These are phyloP conservation scores for Exserohilum turcica DNA, from an alignment of 2,329 filamentous ascomycete species.

Conservation along the genomic window DNA sequence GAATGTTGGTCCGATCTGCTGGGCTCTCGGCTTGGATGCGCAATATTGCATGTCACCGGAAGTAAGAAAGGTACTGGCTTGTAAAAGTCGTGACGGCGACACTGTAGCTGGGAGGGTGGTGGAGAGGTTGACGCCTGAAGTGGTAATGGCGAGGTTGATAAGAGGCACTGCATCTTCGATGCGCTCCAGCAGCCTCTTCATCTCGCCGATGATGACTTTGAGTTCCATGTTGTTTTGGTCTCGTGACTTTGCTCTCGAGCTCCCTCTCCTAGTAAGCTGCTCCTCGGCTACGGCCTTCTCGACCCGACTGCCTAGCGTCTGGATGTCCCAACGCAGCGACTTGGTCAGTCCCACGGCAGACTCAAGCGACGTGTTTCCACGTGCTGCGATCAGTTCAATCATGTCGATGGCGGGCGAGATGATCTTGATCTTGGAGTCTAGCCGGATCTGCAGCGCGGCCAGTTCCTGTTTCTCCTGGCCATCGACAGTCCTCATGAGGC, in stretches of 20 bases:
- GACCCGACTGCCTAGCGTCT: constrained; percentile 75
- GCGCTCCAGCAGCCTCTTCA: constrained; percentile 72
- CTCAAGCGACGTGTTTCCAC: constrained; percentile 80
- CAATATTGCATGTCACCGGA: constrained; percentile 84
- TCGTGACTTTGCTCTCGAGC: constrained; percentile 55
- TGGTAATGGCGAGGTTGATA: constrained; percentile 91
- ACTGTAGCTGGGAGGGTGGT: constrained; percentile 79
- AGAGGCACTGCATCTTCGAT: constrained; percentile 92
- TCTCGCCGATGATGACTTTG: constrained; percentile 71
- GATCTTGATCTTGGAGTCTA: constrained; percentile 89
- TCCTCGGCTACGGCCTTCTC: constrained; percentile 70
- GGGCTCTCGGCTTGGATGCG: constrained; percentile 63
- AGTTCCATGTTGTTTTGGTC: constrained; percentile 68
- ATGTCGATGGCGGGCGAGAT: constrained; percentile 90
- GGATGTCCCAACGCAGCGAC: constrained; percentile 80
- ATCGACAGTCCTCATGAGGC: constrained; percentile 74
- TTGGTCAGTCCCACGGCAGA: constrained; percentile 84
- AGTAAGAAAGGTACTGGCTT: constrained; percentile 89
- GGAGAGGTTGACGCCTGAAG: constrained; percentile 85
- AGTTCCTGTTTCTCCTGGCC: constrained; percentile 75
- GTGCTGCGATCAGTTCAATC: constrained; percentile 82
- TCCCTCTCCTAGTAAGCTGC: constrained; percentile 56
- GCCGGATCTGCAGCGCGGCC: constrained; percentile 69
- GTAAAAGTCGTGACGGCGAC: constrained; percentile 86
- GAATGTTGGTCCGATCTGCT: constrained; percentile 88